Base-by-base conservation (phyloP, 257 asterid species). In the Solanum clarkiae region DNA sequence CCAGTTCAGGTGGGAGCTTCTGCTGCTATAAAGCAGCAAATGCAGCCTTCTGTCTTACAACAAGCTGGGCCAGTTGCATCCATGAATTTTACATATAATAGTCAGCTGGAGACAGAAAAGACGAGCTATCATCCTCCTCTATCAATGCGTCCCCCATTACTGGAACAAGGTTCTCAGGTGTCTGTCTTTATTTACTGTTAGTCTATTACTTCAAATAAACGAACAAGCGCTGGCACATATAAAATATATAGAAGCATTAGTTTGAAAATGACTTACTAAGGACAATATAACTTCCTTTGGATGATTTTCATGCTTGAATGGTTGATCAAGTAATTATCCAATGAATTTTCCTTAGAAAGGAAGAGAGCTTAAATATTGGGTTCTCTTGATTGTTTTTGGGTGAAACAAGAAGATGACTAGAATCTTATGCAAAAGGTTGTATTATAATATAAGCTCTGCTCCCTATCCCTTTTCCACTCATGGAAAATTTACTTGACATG, bases 151-250 rank as follows among this genome's bases (percentile, higher is more conserved):
- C 90, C 93, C 44, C 86, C 91, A 32, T 45, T 88, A 65, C 65
- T 88, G 83, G 91, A 90, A 86, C 87, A 91, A 82, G 90, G 89
- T 80, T 86, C 86, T 83, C 98, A 94, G 98, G 96, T 93, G 87
- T 85, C 84, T 86, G 83, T 80, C 75, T 84, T 88, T 53, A 82
- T 82, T 86, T 15, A 44, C 77, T 81, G 71, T 74, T 42, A 66
- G 47, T 72, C 62, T 56, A 55, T 59, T 22, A 82, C 32, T 36
- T 66, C 56, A 57, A 36, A 51, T 17, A 11, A 12, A 60, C 79
- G 47, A 63, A 26, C 36, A 62, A 16, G 10, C 14, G 13, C 36
- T 51, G 44, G 82, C n/a, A 49, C 26, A 77, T 77, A 51, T 77
- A 53, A 51, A 51, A 77, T 77, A 42, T 51, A 26, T 16, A 16